Percentiles rank a stretch among this genome's conserved stretches.
phyloP scores from a whole-genome alignment of 2,329 filamentous ascomycete species.

The Pseudogymnoascus sp. region DNA sequence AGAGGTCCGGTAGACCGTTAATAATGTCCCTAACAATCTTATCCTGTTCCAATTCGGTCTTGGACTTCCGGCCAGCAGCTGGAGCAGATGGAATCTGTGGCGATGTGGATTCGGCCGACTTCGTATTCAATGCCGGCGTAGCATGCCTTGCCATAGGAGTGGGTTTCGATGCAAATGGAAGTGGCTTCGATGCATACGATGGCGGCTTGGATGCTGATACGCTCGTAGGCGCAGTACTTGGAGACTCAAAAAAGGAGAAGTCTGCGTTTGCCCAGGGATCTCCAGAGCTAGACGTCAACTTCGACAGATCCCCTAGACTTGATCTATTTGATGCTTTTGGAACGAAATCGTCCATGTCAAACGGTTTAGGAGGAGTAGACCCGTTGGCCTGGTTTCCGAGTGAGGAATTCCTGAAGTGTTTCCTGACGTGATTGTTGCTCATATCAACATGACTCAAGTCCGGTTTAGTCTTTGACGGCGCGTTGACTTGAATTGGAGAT shows the following conservation, averaged over 20 bases:
- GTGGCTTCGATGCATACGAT: not conserved
- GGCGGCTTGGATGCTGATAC: constrained; percentile 14
- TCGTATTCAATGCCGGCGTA: not conserved
- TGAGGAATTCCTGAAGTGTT: not conserved
- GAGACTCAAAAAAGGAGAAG: constrained; percentile 33
- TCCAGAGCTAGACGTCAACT: constrained; percentile 4
- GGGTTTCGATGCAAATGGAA: not conserved
- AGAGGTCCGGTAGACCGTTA: constrained; percentile 30
- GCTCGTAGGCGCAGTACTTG: constrained; percentile 14
- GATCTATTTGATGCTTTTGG: not conserved
- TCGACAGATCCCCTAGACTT: not conserved
- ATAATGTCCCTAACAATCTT: constrained; percentile 29
- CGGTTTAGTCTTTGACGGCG: not conserved
- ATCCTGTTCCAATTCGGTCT: constrained; percentile 30
- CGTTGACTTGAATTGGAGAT: not conserved
- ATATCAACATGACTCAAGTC: not conserved
- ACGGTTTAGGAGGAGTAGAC: not conserved
- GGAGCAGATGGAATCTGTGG: constrained; percentile 13
- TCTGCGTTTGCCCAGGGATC: constrained; percentile 33
- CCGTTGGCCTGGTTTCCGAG: not conserved
- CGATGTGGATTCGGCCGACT: not conserved
- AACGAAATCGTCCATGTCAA: not conserved
- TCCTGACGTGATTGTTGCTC: not conserved
- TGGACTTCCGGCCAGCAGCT: constrained; percentile 20
- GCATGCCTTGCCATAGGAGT: constrained; percentile 12